phyloP scores from a whole-genome alignment of 805 yeast species.

The Lipomyces lipofer region DNA sequence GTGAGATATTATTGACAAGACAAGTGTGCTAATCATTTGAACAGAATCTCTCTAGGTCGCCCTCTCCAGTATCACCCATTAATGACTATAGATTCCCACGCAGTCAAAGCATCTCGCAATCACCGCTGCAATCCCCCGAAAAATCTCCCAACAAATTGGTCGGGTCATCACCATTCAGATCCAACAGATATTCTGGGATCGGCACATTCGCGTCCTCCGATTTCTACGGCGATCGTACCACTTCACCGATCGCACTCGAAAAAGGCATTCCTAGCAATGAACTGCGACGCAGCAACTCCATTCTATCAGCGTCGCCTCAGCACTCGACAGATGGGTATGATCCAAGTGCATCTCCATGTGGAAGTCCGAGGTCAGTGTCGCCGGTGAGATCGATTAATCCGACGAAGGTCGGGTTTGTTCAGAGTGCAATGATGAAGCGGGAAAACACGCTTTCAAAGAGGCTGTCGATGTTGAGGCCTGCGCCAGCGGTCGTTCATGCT shows the following conservation, averaged over 20 bases:
- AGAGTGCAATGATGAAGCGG: constrained; percentile 24
- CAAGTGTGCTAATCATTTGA: too few relatives aligned
- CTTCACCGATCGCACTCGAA: constrained; percentile 25
- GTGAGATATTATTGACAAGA: background rate
- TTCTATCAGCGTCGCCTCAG: constrained; percentile 9
- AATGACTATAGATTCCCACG: background rate
- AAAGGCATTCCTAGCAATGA: constrained; percentile 12
- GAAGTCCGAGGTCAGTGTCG: constrained; percentile 16
- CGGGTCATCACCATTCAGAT: constrained; percentile 19
- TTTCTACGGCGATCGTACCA: constrained; percentile 12
- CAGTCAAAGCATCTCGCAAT: background rate
- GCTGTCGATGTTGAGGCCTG: constrained; percentile 25
- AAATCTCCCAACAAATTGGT: constrained; percentile 1
- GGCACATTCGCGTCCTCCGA: constrained; percentile 30
- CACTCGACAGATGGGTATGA: background rate
- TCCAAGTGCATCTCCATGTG: background rate
- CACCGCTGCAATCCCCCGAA: constrained; percentile 24
- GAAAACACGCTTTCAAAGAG: constrained; percentile 15
- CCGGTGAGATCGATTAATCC: constrained; percentile 22
- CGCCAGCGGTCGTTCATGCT: constrained; percentile 17
- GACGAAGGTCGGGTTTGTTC: constrained; percentile 23
- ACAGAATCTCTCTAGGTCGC: background rate
- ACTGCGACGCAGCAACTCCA: constrained; percentile 10
- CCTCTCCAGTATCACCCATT: constrained; percentile 6
- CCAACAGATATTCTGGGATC: constrained; percentile 24